phyloP scores from a whole-genome alignment of 2,329 filamentous ascomycete species.

The Aureobasidium sp. region DNA sequence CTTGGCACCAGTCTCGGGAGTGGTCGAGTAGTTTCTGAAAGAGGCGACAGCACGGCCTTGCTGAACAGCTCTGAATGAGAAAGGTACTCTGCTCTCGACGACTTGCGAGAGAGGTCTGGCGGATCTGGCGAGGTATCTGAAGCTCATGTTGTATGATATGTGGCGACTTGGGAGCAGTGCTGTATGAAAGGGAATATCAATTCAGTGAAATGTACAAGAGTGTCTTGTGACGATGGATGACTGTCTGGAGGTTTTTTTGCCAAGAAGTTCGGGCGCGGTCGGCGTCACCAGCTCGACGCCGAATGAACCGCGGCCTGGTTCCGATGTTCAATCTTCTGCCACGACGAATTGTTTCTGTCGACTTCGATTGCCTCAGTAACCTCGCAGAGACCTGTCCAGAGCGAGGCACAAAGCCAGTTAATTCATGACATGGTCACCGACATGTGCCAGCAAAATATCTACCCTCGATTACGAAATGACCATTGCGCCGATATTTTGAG shows the following conservation, averaged over 20 bases:
- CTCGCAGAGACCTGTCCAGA: background rate
- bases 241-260: background rate
- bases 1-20: slow-evolving; percentile 30
- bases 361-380: background rate
- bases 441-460: too few species aligned
- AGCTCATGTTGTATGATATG: slow-evolving; percentile 1
- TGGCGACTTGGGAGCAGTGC: background rate
- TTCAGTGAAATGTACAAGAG: background rate
- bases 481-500: too few species aligned
- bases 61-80: slow-evolving; percentile 31
- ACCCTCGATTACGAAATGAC: too few species aligned
- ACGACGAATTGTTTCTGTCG: background rate
- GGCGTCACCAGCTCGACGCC: too few species aligned
- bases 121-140: slow-evolving; percentile 10
- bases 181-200: background rate
- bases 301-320: too few species aligned
- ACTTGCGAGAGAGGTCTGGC: slow-evolving; percentile 14
- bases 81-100: slow-evolving; percentile 17
- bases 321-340: background rate
- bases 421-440: background rate
- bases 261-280: background rate
- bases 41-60: slow-evolving; percentile 26
- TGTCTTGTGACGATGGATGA: background rate
- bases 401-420: background rate
- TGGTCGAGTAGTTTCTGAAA: slow-evolving; percentile 40